Conservation (phyloP, 2,329 filamentous ascomycete species). For the Diplodia corticola region DNA sequence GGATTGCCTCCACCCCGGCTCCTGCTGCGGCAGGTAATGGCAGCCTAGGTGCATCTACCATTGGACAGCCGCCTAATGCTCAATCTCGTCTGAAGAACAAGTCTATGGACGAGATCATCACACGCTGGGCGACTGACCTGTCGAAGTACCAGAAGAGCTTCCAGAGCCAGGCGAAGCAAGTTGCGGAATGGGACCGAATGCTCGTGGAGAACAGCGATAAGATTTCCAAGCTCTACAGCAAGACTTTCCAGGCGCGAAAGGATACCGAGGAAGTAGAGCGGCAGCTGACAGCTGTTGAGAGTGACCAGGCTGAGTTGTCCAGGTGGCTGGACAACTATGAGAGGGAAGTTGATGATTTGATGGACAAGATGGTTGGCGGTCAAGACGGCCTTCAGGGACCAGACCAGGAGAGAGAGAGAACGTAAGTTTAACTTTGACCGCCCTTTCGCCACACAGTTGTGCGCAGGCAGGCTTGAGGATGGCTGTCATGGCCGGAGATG, state of each 20-base stretch:
- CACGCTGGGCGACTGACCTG: constrained; percentile 91
- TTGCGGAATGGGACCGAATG: constrained; percentile 87
- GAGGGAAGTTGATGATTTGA: constrained; percentile 84
- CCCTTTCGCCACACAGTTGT: neutral
- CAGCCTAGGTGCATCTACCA: constrained; percentile 69
- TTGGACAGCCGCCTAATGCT: constrained; percentile 74
- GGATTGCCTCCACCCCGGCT: constrained; percentile 34
- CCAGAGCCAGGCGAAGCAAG: constrained; percentile 82
- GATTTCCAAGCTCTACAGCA: constrained; percentile 88
- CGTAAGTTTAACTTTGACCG: constrained; percentile 52
- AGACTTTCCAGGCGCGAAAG: constrained; percentile 89
- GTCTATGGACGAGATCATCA: constrained; percentile 98
- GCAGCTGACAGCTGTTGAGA: constrained; percentile 84
- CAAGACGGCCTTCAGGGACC: constrained; percentile 78
- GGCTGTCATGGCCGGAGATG: neutral
- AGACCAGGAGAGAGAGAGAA: constrained; percentile 92
- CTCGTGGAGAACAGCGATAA: constrained; percentile 93
- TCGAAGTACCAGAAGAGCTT: constrained; percentile 97
- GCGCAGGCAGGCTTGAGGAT: neutral
- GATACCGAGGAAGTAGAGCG: constrained; percentile 92
- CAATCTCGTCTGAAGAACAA: constrained; percentile 94
- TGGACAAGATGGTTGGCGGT: constrained; percentile 62
- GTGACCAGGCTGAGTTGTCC: constrained; percentile 87
- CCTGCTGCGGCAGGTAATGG: constrained; percentile 3
- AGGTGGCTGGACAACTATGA: constrained; percentile 90